Evolutionary conservation across 1,284 basidiomycete species (phyloP).

Genomic region (Leccinum variabile): DNA sequence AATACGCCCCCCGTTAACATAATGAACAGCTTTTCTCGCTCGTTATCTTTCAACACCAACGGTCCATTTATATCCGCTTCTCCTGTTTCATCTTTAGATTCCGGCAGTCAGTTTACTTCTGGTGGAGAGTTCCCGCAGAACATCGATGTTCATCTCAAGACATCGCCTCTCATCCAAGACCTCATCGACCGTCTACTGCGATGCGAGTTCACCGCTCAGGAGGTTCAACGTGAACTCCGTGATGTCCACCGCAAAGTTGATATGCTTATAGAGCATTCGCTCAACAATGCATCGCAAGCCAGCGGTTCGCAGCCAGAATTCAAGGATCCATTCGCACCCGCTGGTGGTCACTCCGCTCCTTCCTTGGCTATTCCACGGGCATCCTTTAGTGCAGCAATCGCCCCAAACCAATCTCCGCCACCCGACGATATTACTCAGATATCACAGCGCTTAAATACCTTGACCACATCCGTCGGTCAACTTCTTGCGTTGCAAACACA

Average conservation of each 20-base stretch:
- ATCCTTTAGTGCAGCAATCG: constrained; percentile 60
- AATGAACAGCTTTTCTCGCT: constrained; percentile 26
- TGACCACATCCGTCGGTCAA: constrained; percentile 87
- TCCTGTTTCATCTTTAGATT: constrained; percentile 74
- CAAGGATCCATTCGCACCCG: constrained; percentile 71
- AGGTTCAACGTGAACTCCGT: constrained; percentile 72
- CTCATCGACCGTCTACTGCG: constrained; percentile 73
- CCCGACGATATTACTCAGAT: constrained; percentile 75
- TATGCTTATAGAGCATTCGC: constrained; percentile 67
- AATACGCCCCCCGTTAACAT: constrained; percentile 34
- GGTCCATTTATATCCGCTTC: constrained; percentile 59
- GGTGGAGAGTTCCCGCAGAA: constrained; percentile 44
- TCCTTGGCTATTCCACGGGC: constrained; percentile 51
- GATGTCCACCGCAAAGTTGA: constrained; percentile 78
- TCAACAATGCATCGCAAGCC: constrained; percentile 33
- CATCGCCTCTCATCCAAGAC: constrained; percentile 73
- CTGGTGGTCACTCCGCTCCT: constrained; percentile 37
- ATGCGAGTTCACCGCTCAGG: constrained; percentile 67
- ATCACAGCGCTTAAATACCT: constrained; percentile 75
- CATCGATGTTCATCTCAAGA: constrained; percentile 71
- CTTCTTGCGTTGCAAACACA: constrained; percentile 76
- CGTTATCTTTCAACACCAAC: constrained; percentile 42
- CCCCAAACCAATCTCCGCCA: constrained; percentile 64
- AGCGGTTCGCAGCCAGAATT: constrained; percentile 60
- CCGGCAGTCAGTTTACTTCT: constrained; percentile 59